A percentile compares a stretch with the other conserved stretches of the same genome.
These are phyloP conservation scores for Talaromyces wortmannii DNA, from an alignment of 495 filamentous ascomycete genomes.

Conservation along the genomic window DNA sequence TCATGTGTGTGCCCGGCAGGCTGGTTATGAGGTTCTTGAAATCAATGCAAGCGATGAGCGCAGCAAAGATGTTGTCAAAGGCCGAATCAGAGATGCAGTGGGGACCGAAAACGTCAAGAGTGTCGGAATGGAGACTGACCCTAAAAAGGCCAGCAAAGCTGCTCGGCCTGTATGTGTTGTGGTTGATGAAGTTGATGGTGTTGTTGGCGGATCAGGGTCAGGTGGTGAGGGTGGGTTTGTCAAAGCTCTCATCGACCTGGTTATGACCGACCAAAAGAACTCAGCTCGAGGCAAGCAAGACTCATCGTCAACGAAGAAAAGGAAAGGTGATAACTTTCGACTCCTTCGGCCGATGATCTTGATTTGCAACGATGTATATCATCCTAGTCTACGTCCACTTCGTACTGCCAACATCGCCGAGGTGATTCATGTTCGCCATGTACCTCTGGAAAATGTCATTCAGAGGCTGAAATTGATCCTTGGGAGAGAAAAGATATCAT, in stretches of 20 bases:
- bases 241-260: conserved; percentile 86
- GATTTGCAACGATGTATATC: conserved; percentile 98
- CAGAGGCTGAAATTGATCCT: conserved; percentile 76
- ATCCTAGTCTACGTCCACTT: conserved; percentile 77
- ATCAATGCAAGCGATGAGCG: conserved; percentile 51
- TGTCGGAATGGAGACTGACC: conserved; percentile 56
- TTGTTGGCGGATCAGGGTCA: conserved; percentile 68
- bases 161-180: conserved; percentile 87
- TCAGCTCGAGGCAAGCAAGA: conserved; percentile 29
- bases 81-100: conserved; percentile 78
- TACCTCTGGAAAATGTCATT: conserved; percentile 80
- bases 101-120: conserved; percentile 89
- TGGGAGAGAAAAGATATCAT: conserved; percentile 74
- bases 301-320: conserved; percentile 38
- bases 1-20: conserved; percentile 91
- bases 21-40: conserved; percentile 83
- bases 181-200: conserved; percentile 94
- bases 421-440: conserved; percentile 86
- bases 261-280: conserved; percentile 80
- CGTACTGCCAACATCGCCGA: conserved; percentile 77
- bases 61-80: conserved; percentile 71
- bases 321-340: conserved; percentile 74
- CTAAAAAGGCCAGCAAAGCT: conserved; percentile 61
- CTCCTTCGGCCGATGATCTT: conserved; percentile 83
- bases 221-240: conserved; percentile 81